Percentiles rank a stretch among this genome's conserved stretches.
phyloP scores from a whole-genome alignment of 192 early-diverging fungal species.

The Paraglomus brasilianum region DNA sequence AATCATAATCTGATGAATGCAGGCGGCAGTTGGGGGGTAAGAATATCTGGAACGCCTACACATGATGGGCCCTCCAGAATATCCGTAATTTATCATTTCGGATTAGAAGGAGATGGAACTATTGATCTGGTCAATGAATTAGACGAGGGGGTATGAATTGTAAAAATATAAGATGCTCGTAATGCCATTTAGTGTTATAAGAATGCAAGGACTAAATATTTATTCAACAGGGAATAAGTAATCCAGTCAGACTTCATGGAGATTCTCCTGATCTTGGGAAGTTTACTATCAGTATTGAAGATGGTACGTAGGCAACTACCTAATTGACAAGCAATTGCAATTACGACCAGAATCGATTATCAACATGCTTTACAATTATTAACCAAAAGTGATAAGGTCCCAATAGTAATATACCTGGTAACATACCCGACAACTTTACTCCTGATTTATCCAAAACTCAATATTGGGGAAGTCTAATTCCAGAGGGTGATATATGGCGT shows the following conservation, averaged over 20 bases:
- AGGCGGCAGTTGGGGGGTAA: conserved; percentile 78
- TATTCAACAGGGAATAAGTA: conserved; percentile 31
- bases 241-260: conserved; percentile 50
- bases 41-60: conserved; percentile 71
- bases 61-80: conserved; percentile 46
- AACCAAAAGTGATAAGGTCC: neutral
- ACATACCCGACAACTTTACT: neutral
- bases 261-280: conserved; percentile 67
- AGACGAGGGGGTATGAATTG: conserved; percentile 1
- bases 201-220: conserved; percentile 11
- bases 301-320: conserved; percentile 44
- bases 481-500: conserved; percentile 55
- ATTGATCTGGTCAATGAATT: conserved; percentile 44
- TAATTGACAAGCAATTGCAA: neutral
- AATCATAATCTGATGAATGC: conserved; percentile 1
- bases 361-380: no score
- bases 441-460: conserved; percentile 38
- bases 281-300: conserved; percentile 61
- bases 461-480: conserved; percentile 39
- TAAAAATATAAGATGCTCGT: neutral
- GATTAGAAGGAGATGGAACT: conserved; percentile 69
- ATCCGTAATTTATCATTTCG: conserved; percentile 76
- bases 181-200: neutral
- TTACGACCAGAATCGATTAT: no score
- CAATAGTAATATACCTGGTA: conserved; percentile 8